A percentile compares a stretch with the other conserved stretches of the same genome.
phyloP scores from a whole-genome alignment of 2,329 filamentous ascomycete genomes.

The Fusarium secorum region DNA sequence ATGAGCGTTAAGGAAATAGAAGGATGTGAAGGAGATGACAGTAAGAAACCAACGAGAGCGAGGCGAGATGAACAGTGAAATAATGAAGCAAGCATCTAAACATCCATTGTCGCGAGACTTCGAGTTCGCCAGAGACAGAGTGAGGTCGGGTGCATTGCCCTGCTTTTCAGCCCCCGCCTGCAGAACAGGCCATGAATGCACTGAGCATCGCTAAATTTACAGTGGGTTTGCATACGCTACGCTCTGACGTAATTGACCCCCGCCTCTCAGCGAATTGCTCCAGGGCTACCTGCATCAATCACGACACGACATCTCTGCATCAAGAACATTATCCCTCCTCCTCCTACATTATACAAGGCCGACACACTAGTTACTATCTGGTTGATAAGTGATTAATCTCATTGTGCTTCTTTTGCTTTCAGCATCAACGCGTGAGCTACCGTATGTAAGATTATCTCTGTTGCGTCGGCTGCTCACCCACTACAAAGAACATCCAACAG shows the following conservation, averaged over 20 bases:
- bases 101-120: background rate
- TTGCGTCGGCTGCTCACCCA: background rate
- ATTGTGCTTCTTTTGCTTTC: fast-evolving
- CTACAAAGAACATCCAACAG: background rate
- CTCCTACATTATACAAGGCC: background rate
- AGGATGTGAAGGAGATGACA: background rate
- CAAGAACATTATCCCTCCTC: background rate
- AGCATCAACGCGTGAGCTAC: background rate
- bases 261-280: background rate
- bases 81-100: background rate
- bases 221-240: background rate
- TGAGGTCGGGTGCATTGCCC: background rate
- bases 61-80: background rate
- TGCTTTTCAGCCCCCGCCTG: background rate
- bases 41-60: background rate
- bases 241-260: background rate
- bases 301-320: background rate
- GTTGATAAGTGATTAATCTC: background rate
- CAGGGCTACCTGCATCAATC: background rate
- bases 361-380: fast-evolving
- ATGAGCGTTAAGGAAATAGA: background rate
- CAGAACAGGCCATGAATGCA: background rate
- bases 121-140: background rate
- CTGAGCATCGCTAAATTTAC: background rate
- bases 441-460: background rate